Evolutionary conservation across 2,329 filamentous ascomycete genomes (phyloP), one percentile per base, ranked within the genome.

Genomic region (Fusarium oligoseptatum): DNA sequence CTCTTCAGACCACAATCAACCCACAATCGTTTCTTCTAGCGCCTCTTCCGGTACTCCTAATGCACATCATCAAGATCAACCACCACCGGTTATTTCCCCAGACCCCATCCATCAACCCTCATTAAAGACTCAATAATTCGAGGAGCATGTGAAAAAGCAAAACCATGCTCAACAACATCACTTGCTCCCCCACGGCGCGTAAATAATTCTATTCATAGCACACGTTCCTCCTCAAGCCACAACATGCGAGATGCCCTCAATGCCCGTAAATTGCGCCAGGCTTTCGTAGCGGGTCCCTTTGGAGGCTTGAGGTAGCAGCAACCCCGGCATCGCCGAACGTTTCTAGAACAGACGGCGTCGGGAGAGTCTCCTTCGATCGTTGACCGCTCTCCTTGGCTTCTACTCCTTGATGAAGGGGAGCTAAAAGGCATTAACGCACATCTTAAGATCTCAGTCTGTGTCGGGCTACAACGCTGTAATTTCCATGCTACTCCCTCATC

Each of bases 11-110:
- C 41, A 63, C 24, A 48, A 27, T 52, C 45, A 45, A 24, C 45
- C 48, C 36, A 45, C 43, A 50, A 32, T 24, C 34, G 27, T 36
- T 52, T 56, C 41, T 66, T 75, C 61, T 72, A 72, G 68, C 71
- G 64, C 52, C 71, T 65, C 71, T 72, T 48, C 41, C 55, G 29
- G 48, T 36, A 34, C 63, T 72, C 71, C 71, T 69, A 41, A 69
- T 69, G 71, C 72, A 74, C 68, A 74, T 69, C 68, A 74, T 71
- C 29, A 36, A 27, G n/a, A 68, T 68, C 60, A 61, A 68, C 63
- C 32, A 41, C 58, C 45, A 65, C 61, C 39, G 39, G 39, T 60
- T 64, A 60, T 68, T 74, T 68, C 71, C 71, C 71, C 71, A 55
- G 62, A 60, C 67, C 20, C 57, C 32, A 32, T 32, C 57, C 15